phyloP scores from a whole-genome alignment of 108 stramenopile species.

The Cyclotella sp. region DNA sequence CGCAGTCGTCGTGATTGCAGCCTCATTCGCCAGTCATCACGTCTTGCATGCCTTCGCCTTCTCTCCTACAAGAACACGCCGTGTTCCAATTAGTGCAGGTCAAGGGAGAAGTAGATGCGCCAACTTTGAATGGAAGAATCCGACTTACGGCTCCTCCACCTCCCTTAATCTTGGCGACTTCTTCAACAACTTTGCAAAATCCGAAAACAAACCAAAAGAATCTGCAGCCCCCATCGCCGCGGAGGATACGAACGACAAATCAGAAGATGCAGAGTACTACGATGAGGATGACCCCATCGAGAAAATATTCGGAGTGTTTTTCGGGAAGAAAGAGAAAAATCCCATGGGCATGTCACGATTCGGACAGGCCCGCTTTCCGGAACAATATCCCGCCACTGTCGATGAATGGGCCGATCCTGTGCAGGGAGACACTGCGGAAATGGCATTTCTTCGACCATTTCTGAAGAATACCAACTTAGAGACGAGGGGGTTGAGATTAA shows the following conservation, averaged over 20 bases:
- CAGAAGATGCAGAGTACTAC: conserved; percentile 39
- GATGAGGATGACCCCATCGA: conserved; percentile 83
- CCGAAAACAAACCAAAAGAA: conserved; percentile 21
- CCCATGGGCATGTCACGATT: conserved; percentile 61
- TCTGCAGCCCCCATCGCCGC: background rate
- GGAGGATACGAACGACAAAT: background rate
- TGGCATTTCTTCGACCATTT: conserved; percentile 73
- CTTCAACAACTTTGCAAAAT: conserved; percentile 53
- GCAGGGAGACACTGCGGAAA: conserved; percentile 65
- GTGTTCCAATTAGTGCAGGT: too few species aligned
- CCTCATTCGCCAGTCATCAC: too few species aligned
- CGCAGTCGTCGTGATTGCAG: too few species aligned
- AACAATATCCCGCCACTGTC: conserved; percentile 84
- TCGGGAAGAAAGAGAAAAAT: conserved; percentile 77
- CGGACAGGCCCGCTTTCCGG: conserved; percentile 65
- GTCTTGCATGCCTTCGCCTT: too few species aligned
- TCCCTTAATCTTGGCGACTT: conserved; percentile 45
- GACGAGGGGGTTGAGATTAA: conserved; percentile 62
- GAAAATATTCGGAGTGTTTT: conserved; percentile 86
- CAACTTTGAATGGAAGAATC: too few species aligned
- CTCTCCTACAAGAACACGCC: too few species aligned
- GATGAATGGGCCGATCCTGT: conserved; percentile 79
- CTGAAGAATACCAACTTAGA: conserved; percentile 90
- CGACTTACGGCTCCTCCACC: conserved; percentile 9
- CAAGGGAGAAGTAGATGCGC: too few species aligned